Conservation (phyloP, 2,329 filamentous ascomycete genomes). For the Chaetomiaceae sp. region DNA sequence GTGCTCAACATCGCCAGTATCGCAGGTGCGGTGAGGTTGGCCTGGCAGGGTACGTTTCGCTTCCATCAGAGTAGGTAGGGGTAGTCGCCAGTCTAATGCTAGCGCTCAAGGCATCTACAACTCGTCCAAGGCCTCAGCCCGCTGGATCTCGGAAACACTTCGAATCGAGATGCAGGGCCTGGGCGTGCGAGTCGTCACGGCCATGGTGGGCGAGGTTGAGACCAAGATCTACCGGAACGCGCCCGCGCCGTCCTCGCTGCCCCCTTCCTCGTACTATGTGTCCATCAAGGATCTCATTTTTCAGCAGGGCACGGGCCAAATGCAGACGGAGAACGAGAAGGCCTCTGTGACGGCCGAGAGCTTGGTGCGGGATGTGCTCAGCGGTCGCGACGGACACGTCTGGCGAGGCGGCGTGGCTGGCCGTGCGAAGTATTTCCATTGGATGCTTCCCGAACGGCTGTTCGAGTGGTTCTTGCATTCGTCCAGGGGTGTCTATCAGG, state of each 20-base stretch:
- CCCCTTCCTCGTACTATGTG: not conserved
- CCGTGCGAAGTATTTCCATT: not conserved
- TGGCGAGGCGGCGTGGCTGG: not conserved
- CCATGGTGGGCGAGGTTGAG: constrained; percentile 14
- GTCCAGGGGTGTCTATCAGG: not conserved
- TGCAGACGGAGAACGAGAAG: not conserved
- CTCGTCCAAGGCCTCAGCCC: constrained; percentile 12
- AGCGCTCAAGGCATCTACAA: constrained; percentile 7
- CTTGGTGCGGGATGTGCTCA: not conserved
- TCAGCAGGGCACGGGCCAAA: not conserved
- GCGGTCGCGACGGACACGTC: not conserved
- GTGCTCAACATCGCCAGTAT: constrained; percentile 19
- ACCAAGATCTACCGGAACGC: not conserved
- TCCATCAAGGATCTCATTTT: not conserved
- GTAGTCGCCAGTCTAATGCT: too few relatives aligned
- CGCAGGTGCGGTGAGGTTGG: too few relatives aligned
- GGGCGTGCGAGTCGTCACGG: constrained; percentile 21
- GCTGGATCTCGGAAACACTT: constrained; percentile 13
- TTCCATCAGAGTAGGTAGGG: too few relatives aligned
- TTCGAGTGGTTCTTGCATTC: not conserved
- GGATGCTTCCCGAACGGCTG: not conserved
- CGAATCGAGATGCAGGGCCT: constrained; percentile 18
- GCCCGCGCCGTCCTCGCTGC: not conserved
- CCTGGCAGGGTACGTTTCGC: not conserved
- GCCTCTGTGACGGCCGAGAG: not conserved